Evolutionary conservation across 176 grass and related monocot species (phyloP), one percentile per base, ranked within the genome.

Genomic region (Tillandsia leiboldiana): DNA sequence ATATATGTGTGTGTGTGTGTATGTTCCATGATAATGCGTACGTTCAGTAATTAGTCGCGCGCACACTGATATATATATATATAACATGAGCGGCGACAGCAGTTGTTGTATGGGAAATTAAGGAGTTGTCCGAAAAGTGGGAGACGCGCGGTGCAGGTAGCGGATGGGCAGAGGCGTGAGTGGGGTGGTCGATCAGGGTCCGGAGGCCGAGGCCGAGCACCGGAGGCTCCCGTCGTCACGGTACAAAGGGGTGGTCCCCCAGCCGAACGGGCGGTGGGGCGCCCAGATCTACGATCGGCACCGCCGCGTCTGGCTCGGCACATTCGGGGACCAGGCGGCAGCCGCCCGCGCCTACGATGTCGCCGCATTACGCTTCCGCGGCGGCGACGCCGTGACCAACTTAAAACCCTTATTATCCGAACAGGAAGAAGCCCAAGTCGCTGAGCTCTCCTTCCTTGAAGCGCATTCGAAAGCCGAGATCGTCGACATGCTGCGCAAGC

Each of bases 401-500:
- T 73, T 73, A 27, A 10, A 49, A 7, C 42, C 42, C 3, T 11
- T 50, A 11, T 11, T 50, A 11, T 69, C 67, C 2, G 67, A 69
- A 3, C 13, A 8, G 49, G 49, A 69, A 47, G 71, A 48, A 3
- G 71, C 12, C 15, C 28, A 11, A 9, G 56, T 28, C 11, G 71
- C 42, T n/a, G 71, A 73, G 53, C 10, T 24, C 11, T 18, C 71
- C 2, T 73, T 73, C 71, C 57, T 73, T n/a, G 18, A 17, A 1
- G 15, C 56, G 17, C 71, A 50, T 17, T 73, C 71, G 33, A 73
- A 73, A 56, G 15, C 3, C 14, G 71, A 73, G 71, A 50, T 73
- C 71, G 71, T 73, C 56, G 56, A 73, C 71, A 73, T 73, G 71
- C 71, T 73, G n/a, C 71, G 71, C 0, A 73, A 73, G 71, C 71